phyloP scores from a whole-genome alignment of 2,329 filamentous ascomycete species.

The Botrytis fragariae region DNA sequence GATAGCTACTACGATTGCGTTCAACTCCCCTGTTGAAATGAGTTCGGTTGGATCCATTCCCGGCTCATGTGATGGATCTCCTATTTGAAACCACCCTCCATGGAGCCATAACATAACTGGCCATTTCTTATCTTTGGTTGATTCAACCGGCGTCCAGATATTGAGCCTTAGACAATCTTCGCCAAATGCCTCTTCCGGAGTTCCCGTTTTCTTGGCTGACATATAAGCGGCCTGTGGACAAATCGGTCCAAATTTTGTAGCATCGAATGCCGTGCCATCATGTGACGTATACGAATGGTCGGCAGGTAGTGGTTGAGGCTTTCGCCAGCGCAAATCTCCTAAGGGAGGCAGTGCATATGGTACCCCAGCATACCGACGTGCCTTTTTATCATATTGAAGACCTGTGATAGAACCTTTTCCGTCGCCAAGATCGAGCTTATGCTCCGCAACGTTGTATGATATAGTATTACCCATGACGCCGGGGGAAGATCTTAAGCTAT shows the following conservation, averaged over 20 bases:
- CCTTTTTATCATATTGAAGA: slow-evolving; percentile 40
- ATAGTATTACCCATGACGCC: slow-evolving; percentile 14
- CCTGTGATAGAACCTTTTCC: slow-evolving; percentile 37
- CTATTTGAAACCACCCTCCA: slow-evolving; percentile 50
- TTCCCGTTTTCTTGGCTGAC: slow-evolving; percentile 31
- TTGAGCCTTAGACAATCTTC: slow-evolving; percentile 52
- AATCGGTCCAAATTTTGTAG: slow-evolving; percentile 40
- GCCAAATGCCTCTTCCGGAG: slow-evolving; percentile 36
- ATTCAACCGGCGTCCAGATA: slow-evolving; percentile 45
- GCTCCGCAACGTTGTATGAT: slow-evolving; percentile 32
- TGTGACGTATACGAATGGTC: slow-evolving; percentile 36
- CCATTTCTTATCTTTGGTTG: slow-evolving; percentile 12
- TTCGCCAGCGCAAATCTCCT: slow-evolving; percentile 31
- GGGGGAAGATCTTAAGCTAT: neutral
- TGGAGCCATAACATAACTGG: slow-evolving; percentile 41
- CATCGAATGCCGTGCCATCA: slow-evolving; percentile 39
- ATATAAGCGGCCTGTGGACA: slow-evolving; percentile 41
- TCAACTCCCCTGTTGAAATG: slow-evolving; percentile 33
- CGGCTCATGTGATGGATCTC: slow-evolving; percentile 44
- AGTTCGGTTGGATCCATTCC: slow-evolving; percentile 47
- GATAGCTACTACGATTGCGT: slow-evolving; percentile 20
- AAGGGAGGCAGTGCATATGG: slow-evolving; percentile 34
- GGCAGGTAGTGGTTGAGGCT: slow-evolving; percentile 36
- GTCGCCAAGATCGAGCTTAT: slow-evolving; percentile 32
- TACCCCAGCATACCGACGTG: slow-evolving; percentile 39